Evolutionary conservation across 2,329 filamentous ascomycete species (phyloP).

Genomic region (Monilinia polystroma): DNA sequence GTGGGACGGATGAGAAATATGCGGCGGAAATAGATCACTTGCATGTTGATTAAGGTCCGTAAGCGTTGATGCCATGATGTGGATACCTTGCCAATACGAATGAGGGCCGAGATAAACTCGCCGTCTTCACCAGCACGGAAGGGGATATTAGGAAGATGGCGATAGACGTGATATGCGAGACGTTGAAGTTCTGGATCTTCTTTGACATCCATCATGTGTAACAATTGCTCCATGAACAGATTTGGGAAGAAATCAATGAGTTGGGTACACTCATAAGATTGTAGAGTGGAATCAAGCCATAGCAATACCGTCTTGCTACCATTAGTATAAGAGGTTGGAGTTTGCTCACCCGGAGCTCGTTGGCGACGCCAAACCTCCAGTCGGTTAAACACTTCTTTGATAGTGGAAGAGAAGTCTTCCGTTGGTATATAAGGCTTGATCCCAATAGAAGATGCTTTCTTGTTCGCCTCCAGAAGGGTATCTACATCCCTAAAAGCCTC

Average conservation of each 20-base stretch:
- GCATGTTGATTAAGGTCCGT: constrained; percentile 94
- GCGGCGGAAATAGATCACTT: constrained; percentile 96
- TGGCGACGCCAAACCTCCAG: constrained; percentile 87
- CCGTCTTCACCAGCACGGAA: constrained; percentile 83
- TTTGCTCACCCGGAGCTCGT: constrained; percentile 83
- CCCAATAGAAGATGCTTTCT: constrained; percentile 76
- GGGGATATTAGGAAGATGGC: constrained; percentile 92
- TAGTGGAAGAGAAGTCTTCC: constrained; percentile 68
- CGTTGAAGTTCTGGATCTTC: constrained; percentile 95
- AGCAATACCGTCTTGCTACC: constrained; percentile 93
- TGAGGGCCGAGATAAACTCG: constrained; percentile 79
- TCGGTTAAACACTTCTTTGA: constrained; percentile 72
- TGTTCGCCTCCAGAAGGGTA: constrained; percentile 74
- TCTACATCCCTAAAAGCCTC: constrained; percentile 85
- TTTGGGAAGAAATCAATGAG: constrained; percentile 88
- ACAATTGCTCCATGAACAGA: constrained; percentile 83
- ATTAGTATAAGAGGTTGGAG: constrained; percentile 89
- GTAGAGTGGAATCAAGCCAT: constrained; percentile 90
- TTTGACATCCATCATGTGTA: constrained; percentile 99
- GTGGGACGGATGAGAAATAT: constrained; percentile 78
- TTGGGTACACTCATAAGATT: constrained; percentile 88
- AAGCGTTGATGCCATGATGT: constrained; percentile 94
- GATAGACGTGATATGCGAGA: constrained; percentile 93
- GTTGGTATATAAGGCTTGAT: constrained; percentile 78
- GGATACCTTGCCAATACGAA: constrained; percentile 81